phyloP scores from a whole-genome alignment of 148 eudicot species.

The Spergularia bocconei region DNA sequence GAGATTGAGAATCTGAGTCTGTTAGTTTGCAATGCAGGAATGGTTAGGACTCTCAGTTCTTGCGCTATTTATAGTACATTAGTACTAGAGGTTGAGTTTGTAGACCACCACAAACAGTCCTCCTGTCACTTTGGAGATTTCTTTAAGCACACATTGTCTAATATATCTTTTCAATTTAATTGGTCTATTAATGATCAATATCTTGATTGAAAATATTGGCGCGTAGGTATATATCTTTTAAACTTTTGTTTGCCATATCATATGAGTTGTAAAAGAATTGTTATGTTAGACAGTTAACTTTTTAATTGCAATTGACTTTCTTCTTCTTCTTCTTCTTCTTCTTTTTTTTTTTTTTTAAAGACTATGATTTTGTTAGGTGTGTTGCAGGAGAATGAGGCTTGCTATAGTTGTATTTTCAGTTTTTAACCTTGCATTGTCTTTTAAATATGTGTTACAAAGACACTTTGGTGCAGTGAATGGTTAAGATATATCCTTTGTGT shows the following conservation, averaged over 20 bases:
- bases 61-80: constrained; percentile 39
- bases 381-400: too few species aligned
- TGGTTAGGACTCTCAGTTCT: constrained; percentile 24
- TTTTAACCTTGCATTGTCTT: too few species aligned
- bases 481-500: not conserved
- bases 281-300: too few species aligned
- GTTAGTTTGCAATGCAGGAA: constrained; percentile 4
- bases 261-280: too few species aligned
- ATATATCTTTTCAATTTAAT: not conserved
- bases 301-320: too few species aligned
- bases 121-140: constrained; percentile 36
- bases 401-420: too few species aligned
- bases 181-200: not conserved
- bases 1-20: constrained; percentile 13
- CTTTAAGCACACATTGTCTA: constrained; percentile 7
- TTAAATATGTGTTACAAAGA: too few species aligned
- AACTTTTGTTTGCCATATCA: not conserved
- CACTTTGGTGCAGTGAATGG: too few species aligned
- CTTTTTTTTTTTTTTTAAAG: not conserved
- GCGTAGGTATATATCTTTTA: not conserved
- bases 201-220: not conserved
- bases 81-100: constrained; percentile 15
- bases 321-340: too few species aligned
- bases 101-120: constrained; percentile 16
- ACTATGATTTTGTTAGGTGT: too few species aligned